These are phyloP conservation scores for Amphicarpaea edgeworthii DNA, from an alignment of 306 rosid genomes.

Conservation along the genomic window DNA sequence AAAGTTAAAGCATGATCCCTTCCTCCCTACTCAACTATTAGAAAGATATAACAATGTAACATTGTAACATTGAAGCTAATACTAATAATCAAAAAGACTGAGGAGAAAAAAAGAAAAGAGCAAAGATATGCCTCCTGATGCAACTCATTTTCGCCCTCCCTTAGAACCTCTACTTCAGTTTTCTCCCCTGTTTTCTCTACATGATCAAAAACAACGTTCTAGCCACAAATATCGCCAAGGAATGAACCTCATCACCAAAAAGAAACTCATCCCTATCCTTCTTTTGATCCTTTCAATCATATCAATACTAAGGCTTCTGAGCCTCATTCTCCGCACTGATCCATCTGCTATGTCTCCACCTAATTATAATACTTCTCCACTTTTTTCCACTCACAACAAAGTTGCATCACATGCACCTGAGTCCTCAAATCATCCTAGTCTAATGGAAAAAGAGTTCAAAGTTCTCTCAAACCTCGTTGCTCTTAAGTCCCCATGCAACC, in stretches of 20 bases:
- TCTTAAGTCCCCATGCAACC: constrained; percentile 77
- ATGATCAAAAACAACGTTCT: constrained; percentile 46
- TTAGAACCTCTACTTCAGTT: constrained; percentile 37
- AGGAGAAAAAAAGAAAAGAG: not conserved
- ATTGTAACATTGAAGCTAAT: not conserved
- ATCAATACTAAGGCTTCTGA: constrained; percentile 69
- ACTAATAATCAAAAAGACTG: too few species aligned
- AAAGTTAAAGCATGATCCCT: constrained; percentile 77
- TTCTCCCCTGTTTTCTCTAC: constrained; percentile 49
- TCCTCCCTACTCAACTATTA: constrained; percentile 57
- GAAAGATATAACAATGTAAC: constrained; percentile 32
- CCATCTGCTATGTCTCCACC: constrained; percentile 44
- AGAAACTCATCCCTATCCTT: constrained; percentile 68
- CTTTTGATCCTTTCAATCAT: constrained; percentile 68
- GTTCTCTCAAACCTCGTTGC: constrained; percentile 64
- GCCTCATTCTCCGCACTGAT: constrained; percentile 56
- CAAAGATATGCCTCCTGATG: constrained; percentile 76
- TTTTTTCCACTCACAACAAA: constrained; percentile 39
- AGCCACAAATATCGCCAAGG: constrained; percentile 46
- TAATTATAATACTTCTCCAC: constrained; percentile 41
- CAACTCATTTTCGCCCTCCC: constrained; percentile 52
- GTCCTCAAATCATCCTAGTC: constrained; percentile 45
- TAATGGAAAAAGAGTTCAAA: constrained; percentile 69
- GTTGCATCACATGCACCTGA: constrained; percentile 29
- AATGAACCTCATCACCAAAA: constrained; percentile 62